A percentile compares a stretch with the other conserved stretches of the same genome.
Conservation (phyloP, 257 asterid genomes). For the Coffea canephora region DNA sequence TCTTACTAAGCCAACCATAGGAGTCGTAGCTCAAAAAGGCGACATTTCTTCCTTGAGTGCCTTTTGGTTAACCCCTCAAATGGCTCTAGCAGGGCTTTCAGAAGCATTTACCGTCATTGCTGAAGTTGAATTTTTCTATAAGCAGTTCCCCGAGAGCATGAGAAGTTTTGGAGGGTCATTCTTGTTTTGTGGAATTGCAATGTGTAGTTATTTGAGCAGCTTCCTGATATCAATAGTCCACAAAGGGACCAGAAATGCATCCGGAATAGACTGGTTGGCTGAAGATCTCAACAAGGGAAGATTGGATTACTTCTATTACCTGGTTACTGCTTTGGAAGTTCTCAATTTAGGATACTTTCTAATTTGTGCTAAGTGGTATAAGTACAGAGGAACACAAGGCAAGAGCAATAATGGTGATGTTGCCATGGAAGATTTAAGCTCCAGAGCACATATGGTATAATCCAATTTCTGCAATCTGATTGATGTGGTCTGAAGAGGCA, state of each 20-base stretch:
- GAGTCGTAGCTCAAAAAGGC: conserved; percentile 20
- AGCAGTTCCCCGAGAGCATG: not conserved
- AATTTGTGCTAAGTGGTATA: conserved; percentile 32
- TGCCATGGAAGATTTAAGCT: not conserved
- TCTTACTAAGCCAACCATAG: conserved; percentile 20
- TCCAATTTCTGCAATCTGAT: no score
- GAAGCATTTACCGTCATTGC: conserved; percentile 32
- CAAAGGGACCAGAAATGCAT: conserved; percentile 17
- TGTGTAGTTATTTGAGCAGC: conserved; percentile 25
- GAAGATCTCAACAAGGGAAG: conserved; percentile 35
- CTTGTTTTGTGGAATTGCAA: conserved; percentile 30
- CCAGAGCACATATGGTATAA: no score
- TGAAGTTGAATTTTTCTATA: not conserved
- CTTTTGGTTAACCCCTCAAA: conserved; percentile 29
- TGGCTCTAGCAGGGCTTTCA: conserved; percentile 24
- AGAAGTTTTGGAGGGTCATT: conserved; percentile 31
- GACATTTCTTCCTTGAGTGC: conserved; percentile 31
- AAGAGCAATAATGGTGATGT: not conserved
- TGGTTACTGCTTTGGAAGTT: conserved; percentile 26
- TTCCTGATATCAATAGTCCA: conserved; percentile 34
- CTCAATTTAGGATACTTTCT: conserved; percentile 17
- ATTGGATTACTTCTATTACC: conserved; percentile 28
- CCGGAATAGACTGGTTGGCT: conserved; percentile 28
- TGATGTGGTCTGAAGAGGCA: no score
- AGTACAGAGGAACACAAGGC: conserved; percentile 27